Conservation (phyloP, 495 filamentous ascomycete species). For the Hypoxylon trugodes region DNA sequence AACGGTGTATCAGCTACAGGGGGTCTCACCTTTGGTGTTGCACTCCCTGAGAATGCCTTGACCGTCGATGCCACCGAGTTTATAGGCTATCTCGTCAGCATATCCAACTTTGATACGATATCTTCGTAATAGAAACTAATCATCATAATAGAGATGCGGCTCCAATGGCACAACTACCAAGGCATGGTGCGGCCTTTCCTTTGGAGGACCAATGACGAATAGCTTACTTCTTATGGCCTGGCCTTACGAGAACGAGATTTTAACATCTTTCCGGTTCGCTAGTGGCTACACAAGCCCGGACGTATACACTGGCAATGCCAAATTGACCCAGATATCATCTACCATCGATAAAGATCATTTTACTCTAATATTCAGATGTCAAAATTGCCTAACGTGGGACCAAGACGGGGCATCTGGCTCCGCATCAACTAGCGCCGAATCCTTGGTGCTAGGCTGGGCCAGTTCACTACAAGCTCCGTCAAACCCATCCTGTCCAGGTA, state of each 20-base stretch:
- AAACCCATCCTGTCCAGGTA: conserved; percentile 44
- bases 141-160: conserved; percentile 16
- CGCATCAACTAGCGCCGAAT: conserved; percentile 47
- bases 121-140: conserved; percentile 39
- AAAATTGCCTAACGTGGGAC: conserved; percentile 68
- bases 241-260: conserved; percentile 57
- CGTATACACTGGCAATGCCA: conserved; percentile 66
- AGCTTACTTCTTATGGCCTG: conserved; percentile 66
- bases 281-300: conserved; percentile 65
- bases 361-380: conserved; percentile 68
- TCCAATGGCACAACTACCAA: conserved; percentile 36
- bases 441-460: conserved; percentile 58
- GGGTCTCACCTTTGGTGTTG: conserved; percentile 58
- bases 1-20: conserved; percentile 36
- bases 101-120: neutral
- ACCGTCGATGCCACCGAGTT: conserved; percentile 56
- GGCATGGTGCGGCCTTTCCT: conserved; percentile 67
- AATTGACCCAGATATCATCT: conserved; percentile 65
- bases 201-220: conserved; percentile 66
- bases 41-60: conserved; percentile 53
- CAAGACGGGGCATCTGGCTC: conserved; percentile 55
- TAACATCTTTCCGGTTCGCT: conserved; percentile 65
- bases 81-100: conserved; percentile 54
- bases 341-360: conserved; percentile 62
- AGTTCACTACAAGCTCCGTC: conserved; percentile 46